Evolutionary conservation across 805 yeast genomes (phyloP), one percentile per base, ranked within the genome.

Genomic region (Candida maltosa): DNA sequence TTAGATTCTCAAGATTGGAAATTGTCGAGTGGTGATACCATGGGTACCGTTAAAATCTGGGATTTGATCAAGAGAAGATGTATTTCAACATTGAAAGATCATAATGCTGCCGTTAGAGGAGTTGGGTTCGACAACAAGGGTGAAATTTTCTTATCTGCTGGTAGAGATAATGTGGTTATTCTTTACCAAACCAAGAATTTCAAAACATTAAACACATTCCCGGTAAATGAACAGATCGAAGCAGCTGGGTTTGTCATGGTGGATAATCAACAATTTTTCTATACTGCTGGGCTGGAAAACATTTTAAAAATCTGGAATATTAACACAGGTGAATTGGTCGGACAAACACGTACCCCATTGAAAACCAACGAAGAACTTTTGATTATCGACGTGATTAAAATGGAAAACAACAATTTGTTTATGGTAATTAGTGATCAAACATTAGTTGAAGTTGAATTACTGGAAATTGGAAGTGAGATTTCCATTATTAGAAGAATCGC

Each of bases 351-450:
- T 6, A 58, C 65, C 40, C 86, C 86, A 21, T 40, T 71, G 30
- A 64, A 70, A 35, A 75, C 83, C 2, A 65, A 74, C 25, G 96
- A 87, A 65, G 96, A 87, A 50, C 65, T 86, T 28, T 67, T 83
- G 44, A 76, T 86, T 16, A 67, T 76, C 28, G 88, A 83, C 34
- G 78, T 81, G 4, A 52, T 73, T 18, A 60, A 69, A 28, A 8
- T 56, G 53, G 58, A 56, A 6, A 55, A 60, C 19, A 39, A 35
- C 3, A 20, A 34, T 9, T 45, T 82, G 27, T 63, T 76, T 40
- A 41, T 81, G 40, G 82, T 85, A 0, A 51, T 83, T 10, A 83
- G 95, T 25, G 98, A 93, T 62, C 97, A 93, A 60, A 83, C 96
- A 0, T 59, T 93, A 11, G 68, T 73, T 18, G 67, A 75, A 44